Evolutionary conservation across 2,329 filamentous ascomycete genomes (phyloP).

Genomic region (Mariannaea elegans): DNA sequence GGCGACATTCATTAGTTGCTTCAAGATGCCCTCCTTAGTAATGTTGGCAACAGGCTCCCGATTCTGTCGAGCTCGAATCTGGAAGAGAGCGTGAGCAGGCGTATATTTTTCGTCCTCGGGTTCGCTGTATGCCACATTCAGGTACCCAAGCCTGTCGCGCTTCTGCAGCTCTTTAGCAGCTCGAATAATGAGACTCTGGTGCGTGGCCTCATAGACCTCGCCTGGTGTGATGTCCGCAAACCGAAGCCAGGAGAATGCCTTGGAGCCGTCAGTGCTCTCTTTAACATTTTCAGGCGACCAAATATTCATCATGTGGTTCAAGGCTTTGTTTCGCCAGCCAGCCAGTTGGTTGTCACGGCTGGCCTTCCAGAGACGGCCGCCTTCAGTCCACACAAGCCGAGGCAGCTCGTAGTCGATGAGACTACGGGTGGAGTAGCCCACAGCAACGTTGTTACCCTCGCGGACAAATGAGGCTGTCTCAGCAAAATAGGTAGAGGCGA

Average conservation of each 20-base stretch:
- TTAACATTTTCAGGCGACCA: conserved; percentile 84
- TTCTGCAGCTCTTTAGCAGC: conserved; percentile 68
- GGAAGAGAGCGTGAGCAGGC: conserved; percentile 81
- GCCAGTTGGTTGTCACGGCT: conserved; percentile 77
- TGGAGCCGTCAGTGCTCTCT: conserved; percentile 66
- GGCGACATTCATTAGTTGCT: conserved; percentile 82
- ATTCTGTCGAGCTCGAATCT: conserved; percentile 77
- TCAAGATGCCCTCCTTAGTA: conserved; percentile 76
- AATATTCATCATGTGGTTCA: conserved; percentile 87
- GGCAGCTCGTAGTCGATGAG: conserved; percentile 87
- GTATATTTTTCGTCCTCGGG: conserved; percentile 68
- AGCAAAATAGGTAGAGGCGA: conserved; percentile 85
- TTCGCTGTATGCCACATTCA: conserved; percentile 77
- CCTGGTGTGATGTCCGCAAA: conserved; percentile 81
- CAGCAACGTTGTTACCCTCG: conserved; percentile 80
- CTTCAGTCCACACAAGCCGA: conserved; percentile 81
- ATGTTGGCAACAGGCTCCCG: conserved; percentile 73
- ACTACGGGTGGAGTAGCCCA: conserved; percentile 88
- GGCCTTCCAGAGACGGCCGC: conserved; percentile 77
- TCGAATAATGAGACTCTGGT: conserved; percentile 76
- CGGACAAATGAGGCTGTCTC: conserved; percentile 96
- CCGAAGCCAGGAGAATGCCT: conserved; percentile 87
- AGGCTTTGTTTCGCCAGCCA: conserved; percentile 81
- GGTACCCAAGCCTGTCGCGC: conserved; percentile 67
- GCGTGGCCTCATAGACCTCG: conserved; percentile 77